Evolutionary conservation across 257 asterid genomes (phyloP).

Genomic region (Nicotiana knightiana): DNA sequence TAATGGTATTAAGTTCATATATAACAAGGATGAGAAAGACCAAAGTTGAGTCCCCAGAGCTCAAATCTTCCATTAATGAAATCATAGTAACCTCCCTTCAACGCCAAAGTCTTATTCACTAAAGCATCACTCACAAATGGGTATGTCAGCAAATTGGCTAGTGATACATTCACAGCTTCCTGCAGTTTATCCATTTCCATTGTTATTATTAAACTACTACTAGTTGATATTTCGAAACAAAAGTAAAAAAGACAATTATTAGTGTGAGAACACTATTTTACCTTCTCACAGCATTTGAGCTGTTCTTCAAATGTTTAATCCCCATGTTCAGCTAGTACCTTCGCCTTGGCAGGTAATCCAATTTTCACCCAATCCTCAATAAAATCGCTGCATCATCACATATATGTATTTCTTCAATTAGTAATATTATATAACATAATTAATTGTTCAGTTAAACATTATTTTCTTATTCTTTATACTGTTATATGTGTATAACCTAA

Average conservation of each 20-base stretch:
- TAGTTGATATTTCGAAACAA: background rate
- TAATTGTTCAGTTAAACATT: background rate
- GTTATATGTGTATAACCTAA: no score
- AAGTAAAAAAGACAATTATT: background rate
- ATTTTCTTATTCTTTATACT: no score
- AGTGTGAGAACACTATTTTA: constrained; percentile 1
- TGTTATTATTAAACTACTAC: background rate
- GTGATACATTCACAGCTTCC: constrained; percentile 93
- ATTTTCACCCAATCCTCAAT: constrained; percentile 92
- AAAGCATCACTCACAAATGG: constrained; percentile 84
- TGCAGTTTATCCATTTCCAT: constrained; percentile 20
- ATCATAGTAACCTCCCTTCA: constrained; percentile 87
- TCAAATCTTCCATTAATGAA: constrained; percentile 71
- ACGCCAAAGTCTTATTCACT: constrained; percentile 68
- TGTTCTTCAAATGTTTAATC: constrained; percentile 34
- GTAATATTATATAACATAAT: background rate
- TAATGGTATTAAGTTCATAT: constrained; percentile 40
- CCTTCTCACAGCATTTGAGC: constrained; percentile 65
- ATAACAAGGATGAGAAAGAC: constrained; percentile 59
- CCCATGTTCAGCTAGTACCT: constrained; percentile 40
- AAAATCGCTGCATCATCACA: constrained; percentile 42
- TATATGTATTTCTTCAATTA: background rate
- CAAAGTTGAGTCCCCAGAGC: constrained; percentile 83
- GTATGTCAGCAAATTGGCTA: constrained; percentile 71
- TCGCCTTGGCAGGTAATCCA: constrained; percentile 67